Evolutionary conservation across 2,329 filamentous ascomycete genomes (phyloP).

Genomic region (Aspergillus candidus): DNA sequence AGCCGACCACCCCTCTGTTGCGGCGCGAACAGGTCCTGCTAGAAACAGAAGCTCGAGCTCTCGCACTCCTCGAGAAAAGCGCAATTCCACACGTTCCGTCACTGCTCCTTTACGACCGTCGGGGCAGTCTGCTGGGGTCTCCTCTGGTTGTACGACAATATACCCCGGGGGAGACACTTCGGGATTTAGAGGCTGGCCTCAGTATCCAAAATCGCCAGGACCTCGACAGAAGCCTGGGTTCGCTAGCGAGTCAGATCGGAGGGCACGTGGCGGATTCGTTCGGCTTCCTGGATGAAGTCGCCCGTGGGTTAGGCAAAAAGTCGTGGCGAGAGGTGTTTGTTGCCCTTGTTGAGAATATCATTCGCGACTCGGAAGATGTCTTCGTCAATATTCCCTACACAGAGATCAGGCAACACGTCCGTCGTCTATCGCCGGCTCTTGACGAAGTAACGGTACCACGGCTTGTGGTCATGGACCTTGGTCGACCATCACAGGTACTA

Average conservation of each 20-base stretch:
- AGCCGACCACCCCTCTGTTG: constrained; percentile 31
- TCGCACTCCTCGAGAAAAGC: constrained; percentile 31
- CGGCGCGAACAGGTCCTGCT: constrained; percentile 35
- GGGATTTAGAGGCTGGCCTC: constrained; percentile 26
- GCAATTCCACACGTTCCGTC: constrained; percentile 32
- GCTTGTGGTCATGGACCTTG: constrained; percentile 47
- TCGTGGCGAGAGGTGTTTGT: constrained; percentile 52
- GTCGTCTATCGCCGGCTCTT: constrained; percentile 39
- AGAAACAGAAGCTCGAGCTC: constrained; percentile 36
- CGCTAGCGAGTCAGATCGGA: constrained; percentile 37
- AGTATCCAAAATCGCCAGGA: constrained; percentile 23
- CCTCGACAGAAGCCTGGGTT: constrained; percentile 33
- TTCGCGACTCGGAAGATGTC: constrained; percentile 55
- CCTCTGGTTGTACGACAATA: constrained; percentile 36
- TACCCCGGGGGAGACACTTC: constrained; percentile 28
- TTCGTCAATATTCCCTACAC: constrained; percentile 53
- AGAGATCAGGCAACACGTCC: constrained; percentile 47
- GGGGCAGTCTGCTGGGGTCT: constrained; percentile 20
- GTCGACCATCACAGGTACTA: constrained; percentile 46
- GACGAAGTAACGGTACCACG: constrained; percentile 47
- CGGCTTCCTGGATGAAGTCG: constrained; percentile 46
- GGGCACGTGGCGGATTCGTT: constrained; percentile 45
- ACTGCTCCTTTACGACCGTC: constrained; percentile 33
- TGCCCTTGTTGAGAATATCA: constrained; percentile 45
- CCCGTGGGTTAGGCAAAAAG: constrained; percentile 38